These are phyloP conservation scores for Rhodocollybia butyracea DNA, from an alignment of 768 basidiomycete genomes.

Conservation along the genomic window DNA sequence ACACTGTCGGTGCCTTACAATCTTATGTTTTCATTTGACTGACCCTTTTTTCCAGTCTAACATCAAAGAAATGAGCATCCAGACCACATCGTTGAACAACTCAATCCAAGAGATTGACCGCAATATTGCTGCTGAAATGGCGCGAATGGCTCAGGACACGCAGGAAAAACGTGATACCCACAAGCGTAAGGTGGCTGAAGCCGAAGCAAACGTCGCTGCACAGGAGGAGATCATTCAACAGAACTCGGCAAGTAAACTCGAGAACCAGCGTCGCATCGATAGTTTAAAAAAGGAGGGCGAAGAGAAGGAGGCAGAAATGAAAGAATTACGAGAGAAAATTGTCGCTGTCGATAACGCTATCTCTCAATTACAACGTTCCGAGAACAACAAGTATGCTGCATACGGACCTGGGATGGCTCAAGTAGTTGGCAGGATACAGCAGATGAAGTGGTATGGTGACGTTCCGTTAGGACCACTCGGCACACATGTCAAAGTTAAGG, in stretches of 20 bases:
- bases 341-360: slow-evolving; percentile 48
- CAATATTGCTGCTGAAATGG: slow-evolving; percentile 52
- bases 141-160: slow-evolving; percentile 50
- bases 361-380: slow-evolving; percentile 41
- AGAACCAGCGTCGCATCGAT: slow-evolving; percentile 26
- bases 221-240: slow-evolving; percentile 12
- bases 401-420: slow-evolving; percentile 62
- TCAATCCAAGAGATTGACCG: slow-evolving; percentile 22
- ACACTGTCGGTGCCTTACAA: slow-evolving; percentile 36
- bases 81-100: slow-evolving; percentile 16
- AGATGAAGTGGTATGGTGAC: slow-evolving; percentile 59
- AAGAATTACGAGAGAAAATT: slow-evolving; percentile 38
- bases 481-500: slow-evolving; percentile 67
- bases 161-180: slow-evolving; percentile 62
- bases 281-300: slow-evolving; percentile 32
- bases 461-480: slow-evolving; percentile 80
- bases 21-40: background rate
- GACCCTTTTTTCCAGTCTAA: slow-evolving; percentile 36
- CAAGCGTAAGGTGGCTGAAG: slow-evolving; percentile 45
- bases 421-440: slow-evolving; percentile 51
- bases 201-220: slow-evolving; percentile 22
- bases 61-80: slow-evolving; percentile 45
- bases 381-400: slow-evolving; percentile 55
- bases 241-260: slow-evolving; percentile 29
- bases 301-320: slow-evolving; percentile 27